Evolutionary conservation across 2,329 filamentous ascomycete genomes (phyloP), one percentile per base, ranked within the genome.

Genomic region (Ophiostoma montium): DNA sequence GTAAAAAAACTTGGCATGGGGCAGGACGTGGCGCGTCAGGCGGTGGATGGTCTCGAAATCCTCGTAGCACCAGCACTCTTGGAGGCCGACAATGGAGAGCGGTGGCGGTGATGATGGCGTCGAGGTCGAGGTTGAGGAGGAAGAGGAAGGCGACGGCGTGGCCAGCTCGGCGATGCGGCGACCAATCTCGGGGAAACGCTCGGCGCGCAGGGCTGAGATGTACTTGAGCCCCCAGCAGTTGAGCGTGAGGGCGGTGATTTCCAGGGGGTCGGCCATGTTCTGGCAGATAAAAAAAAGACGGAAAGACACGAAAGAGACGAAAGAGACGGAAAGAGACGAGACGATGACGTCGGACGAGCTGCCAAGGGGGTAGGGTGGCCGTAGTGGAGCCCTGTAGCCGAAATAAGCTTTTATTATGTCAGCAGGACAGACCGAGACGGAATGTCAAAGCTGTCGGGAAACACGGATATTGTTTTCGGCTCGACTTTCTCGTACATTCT

Each of bases 181-280:
- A 48, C 87, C 90, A 60, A 96, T 95, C 63, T 94, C 86, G 30
- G 74, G 66, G 46, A 96, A 75, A 39, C 92, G 86, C 58, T 84
- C 82, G 55, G 75, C 70, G 56, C 89, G 86, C 57, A 85, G 76
- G 56, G 82, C 81, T 47, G 89, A 82, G 60, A 96, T 74, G 68
- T 80, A 87, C 60, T 94, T 90, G 53, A 96, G 79, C 47, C 92
- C 92, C 90, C 92, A 96, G 77, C 88, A 95, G 67, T 98, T 98
- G 63, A 95, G 78, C 5, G 86, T 92, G 56, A 95, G 69, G 57
- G 96, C 73, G 60, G 84, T 82, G 61, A 96, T 76, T 51, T 81
- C 74, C 13, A 13, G 9, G 11, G 42, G 42, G 4, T 7, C 30
- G 30, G 27, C 42, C 42, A 44, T 44, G 16, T 23, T 31, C 13